Base-by-base conservation (phyloP, 768 basidiomycete species). In the Pisolithus tinctorius region DNA sequence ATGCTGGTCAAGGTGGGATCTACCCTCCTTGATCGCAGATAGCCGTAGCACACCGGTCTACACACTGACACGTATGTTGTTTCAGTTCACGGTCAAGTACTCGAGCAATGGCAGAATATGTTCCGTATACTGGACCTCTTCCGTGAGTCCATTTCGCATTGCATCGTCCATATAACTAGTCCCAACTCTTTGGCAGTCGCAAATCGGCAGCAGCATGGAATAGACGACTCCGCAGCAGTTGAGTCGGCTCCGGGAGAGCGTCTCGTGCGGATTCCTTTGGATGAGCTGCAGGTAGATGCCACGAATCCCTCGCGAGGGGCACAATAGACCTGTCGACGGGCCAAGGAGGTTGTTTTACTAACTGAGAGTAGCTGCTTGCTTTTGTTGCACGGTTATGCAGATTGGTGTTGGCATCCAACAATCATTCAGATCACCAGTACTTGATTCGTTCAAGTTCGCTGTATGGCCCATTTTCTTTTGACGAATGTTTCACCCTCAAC, bases 51-150 rank as follows among this genome's bases (percentile, higher is more conserved):
- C 7, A 7, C 7, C 5, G 1, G 27, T 49, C 45, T 8, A 45
- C 14, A 25, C 14, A 25, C 36, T 51, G 55, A 55, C 38, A 36
- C 14, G 14, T 34, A 17, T 31, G n/a, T 7, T 36, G 49, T 44
- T 20, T 34, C 46, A 88, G 87, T 84, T 31, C 83, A 85, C 55
- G 87, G 87, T 9, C 79, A 88, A 61, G 86, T 89, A 4, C 76
- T 88, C 25, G 81, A 81, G 51, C 86, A 88, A 55, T 89, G 86
- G 87, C 84, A 86, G 9, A 81, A 79, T 62, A 90, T 90, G 88
- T 89, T 90, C 60, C 77, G 81, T 57, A 87, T 87, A 48, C 69
- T 90, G 45, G 78, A 69, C 51, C 70, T 82, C 52, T 89, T 88
- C 63, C 59, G 88, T 89, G 58, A 60, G 84, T 73, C 34, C 30